A percentile compares a stretch with the other conserved stretches of the same genome.
Conservation (phyloP, 768 basidiomycete genomes). For the Serendipita sp. region DNA sequence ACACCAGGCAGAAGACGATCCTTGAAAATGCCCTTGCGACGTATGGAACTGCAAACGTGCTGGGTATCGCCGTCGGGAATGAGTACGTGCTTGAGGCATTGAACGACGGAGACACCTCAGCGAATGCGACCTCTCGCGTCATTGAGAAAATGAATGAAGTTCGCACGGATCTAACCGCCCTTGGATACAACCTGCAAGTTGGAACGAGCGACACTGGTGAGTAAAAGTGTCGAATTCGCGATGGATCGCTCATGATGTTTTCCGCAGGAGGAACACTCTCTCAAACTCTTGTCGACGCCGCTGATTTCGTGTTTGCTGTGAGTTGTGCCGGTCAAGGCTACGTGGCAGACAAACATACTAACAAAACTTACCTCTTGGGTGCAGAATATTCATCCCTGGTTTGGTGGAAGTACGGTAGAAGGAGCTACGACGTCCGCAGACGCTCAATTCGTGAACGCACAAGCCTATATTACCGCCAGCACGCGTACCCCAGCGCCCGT, state of each 20-base stretch:
- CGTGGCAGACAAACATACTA: too few relatives aligned
- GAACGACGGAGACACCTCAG: neutral
- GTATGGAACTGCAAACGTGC: conserved; percentile 5
- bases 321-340: too few relatives aligned
- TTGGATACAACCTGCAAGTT: neutral
- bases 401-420: neutral
- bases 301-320: neutral
- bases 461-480: neutral
- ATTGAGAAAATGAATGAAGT: neutral
- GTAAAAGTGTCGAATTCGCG: neutral
- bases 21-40: conserved; percentile 3
- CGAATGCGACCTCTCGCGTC: neutral
- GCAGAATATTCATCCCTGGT: neutral
- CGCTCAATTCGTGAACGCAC: neutral
- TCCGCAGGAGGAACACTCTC: neutral
- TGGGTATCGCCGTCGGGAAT: conserved; percentile 7
- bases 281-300: neutral
- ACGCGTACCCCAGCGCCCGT: neutral
- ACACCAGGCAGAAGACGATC: conserved; percentile 7
- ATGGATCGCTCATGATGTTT: neutral
- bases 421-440: neutral
- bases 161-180: neutral
- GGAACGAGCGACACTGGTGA: conserved; percentile 1
- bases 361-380: neutral
- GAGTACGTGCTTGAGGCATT: neutral